Base-by-base conservation (phyloP, 1,284 basidiomycete species). In the Trametes pubescens region DNA sequence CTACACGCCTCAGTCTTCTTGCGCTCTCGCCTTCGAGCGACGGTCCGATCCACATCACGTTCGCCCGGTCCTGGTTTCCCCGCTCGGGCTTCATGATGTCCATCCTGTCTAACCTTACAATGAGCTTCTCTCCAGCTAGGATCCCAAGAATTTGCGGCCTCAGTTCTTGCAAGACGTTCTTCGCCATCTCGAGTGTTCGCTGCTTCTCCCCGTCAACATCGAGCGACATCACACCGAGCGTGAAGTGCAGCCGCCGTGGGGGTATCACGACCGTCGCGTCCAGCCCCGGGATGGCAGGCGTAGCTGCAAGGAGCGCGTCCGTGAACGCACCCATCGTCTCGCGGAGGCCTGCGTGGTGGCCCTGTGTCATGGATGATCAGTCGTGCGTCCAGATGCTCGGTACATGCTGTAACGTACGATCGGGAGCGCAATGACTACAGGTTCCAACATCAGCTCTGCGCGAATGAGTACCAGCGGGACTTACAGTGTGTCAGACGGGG, bases 211-310 rank as follows among this genome's bases (percentile, higher is more conserved):
- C 43, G 8, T 57, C 56, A 3, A 53, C 13, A 57, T 69, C 67
- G 48, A 92, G 83, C 0, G 82, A 76, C 87, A 92, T 89, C 0
- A 90, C 88, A 2, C 89, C 90, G 2, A 92, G 77, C 0, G 90
- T 92, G 61, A 92, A 75, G 71, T 92, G 90, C 48, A 91, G 75
- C 16, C 90, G 75, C 11, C 87, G 81, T 0, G 90, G 84, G 29
- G 86, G 79, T 57, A 91, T 80, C 54, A 89, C 73, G 69, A 92
- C 85, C 2, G 82, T 80, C 16, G 69, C 70, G 73, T 92, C 86
- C 7, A 92, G 76, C 0, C 90, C 90, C 0, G 81, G 75, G 8
- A 91, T 79, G 1, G 74, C 57, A 32, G 80, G 78, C 47, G 63
- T 65, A 6, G 68, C 68, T 2, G 32, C 53, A 2, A 80, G 76